Evolutionary conservation across 1,284 basidiomycete genomes (phyloP).

Genomic region (Hortiboletus rubellus): DNA sequence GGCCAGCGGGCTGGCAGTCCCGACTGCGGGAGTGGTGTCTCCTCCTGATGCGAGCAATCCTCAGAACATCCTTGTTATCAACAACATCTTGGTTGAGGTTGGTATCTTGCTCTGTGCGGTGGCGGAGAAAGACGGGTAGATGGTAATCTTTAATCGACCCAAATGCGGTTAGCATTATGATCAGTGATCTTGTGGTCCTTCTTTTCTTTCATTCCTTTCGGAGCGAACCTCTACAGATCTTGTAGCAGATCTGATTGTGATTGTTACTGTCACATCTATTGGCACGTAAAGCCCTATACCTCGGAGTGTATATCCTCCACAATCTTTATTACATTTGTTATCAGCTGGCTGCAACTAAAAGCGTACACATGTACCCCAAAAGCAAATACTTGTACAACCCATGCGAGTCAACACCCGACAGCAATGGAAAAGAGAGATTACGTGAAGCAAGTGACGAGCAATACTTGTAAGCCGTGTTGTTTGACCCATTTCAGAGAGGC

Average conservation of each 20-base stretch:
- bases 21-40: conserved; percentile 26
- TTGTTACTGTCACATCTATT: conserved; percentile 1
- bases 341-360: background rate
- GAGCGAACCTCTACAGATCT: conserved; percentile 7
- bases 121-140: conserved; percentile 7
- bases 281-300: conserved; percentile 25
- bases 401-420: background rate
- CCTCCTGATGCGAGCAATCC: conserved; percentile 23
- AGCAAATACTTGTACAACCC: background rate
- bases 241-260: background rate
- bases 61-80: conserved; percentile 37
- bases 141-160: background rate
- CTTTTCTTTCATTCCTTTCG: background rate
- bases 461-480: conserved; percentile 58
- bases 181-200: background rate
- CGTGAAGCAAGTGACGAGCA: conserved; percentile 48
- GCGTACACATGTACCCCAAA: background rate
- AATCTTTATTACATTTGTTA: conserved; percentile 1
- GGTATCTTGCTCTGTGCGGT: conserved; percentile 34
- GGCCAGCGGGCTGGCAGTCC: conserved; percentile 33
- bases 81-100: conserved; percentile 42
- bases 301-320: conserved; percentile 11
- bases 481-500: conserved; percentile 60
- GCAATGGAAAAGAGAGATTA: conserved; percentile 5
- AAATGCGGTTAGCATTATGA: background rate